Evolutionary conservation across 805 yeast species (phyloP).

Genomic region (Metschnikowia drakensbergensis): DNA sequence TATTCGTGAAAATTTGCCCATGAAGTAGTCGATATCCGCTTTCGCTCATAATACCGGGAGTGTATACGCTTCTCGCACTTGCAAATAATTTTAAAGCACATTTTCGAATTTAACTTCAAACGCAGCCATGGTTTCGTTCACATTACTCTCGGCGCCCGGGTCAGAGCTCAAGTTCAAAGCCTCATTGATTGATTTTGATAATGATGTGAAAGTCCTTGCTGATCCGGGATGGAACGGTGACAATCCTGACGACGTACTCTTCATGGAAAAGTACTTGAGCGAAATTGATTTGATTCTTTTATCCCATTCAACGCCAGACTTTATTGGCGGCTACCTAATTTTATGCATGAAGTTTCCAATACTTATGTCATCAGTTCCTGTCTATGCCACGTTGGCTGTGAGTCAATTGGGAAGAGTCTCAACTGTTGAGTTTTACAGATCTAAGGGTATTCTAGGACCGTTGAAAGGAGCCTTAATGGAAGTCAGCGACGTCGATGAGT

Average conservation of each 20-base stretch:
- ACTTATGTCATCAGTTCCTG: constrained; percentile 60
- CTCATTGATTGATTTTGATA: constrained; percentile 54
- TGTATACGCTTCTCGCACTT: neutral
- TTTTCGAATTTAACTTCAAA: neutral
- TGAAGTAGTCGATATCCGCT: neutral
- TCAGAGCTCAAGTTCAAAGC: constrained; percentile 36
- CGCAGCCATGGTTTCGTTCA: constrained; percentile 33
- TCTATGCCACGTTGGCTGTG: constrained; percentile 88
- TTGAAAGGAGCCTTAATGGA: constrained; percentile 54
- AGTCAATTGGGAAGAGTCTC: constrained; percentile 80
- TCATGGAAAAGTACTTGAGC: constrained; percentile 32
- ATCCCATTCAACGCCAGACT: constrained; percentile 83
- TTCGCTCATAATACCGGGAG: neutral
- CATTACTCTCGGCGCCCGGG: constrained; percentile 26
- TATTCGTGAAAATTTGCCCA: neutral
- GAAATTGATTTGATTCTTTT: constrained; percentile 65
- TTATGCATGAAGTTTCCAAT: constrained; percentile 56
- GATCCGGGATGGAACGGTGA: constrained; percentile 76
- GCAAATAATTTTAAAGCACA: neutral
- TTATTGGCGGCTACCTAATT: constrained; percentile 73
- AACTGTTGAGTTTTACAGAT: constrained; percentile 76
- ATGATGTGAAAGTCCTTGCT: constrained; percentile 51
- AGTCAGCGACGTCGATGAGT: constrained; percentile 68
- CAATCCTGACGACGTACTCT: constrained; percentile 28
- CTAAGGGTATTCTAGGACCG: constrained; percentile 75